A percentile compares a stretch with the other conserved stretches of the same genome.
These are phyloP conservation scores for Tulasnella calospora DNA, from an alignment of 768 basidiomycete species.

Conservation along the genomic window DNA sequence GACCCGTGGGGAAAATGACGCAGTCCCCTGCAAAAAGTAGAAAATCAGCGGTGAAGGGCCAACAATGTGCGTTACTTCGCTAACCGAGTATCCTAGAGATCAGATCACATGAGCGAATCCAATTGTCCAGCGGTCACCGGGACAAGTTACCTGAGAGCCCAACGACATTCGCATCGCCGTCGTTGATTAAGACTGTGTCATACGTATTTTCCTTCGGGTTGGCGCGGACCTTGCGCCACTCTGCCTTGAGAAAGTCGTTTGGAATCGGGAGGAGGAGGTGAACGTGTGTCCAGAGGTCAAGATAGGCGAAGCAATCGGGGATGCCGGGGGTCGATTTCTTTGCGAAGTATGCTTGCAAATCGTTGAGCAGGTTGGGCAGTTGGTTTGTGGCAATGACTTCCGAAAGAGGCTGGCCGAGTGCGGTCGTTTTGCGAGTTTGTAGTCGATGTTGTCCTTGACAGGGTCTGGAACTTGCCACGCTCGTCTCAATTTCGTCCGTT, in stretches of 20 bases:
- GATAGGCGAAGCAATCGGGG: neutral
- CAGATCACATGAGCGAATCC: neutral
- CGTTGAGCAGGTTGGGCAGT: neutral
- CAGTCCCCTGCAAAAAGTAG: too few relatives aligned
- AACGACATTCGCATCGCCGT: neutral
- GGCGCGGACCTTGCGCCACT: neutral
- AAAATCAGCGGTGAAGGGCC: too few relatives aligned
- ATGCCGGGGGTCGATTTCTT: neutral
- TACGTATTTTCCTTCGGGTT: neutral
- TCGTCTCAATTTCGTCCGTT: neutral
- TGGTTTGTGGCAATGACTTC: neutral
- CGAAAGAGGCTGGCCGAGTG: neutral
- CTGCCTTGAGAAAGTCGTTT: neutral
- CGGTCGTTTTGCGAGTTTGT: neutral
- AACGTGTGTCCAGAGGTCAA: neutral
- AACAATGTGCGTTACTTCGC: too few relatives aligned
- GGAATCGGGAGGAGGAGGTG: neutral
- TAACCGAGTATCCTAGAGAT: neutral
- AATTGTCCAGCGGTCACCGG: neutral
- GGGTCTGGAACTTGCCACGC: slow-evolving; percentile 1
- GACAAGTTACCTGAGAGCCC: neutral
- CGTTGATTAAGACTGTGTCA: neutral
- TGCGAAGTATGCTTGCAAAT: neutral
- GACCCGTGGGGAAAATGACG: too few relatives aligned
- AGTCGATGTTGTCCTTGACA: neutral